These are phyloP conservation scores for Centella asiatica DNA, from an alignment of 129 eudicot species.

Conservation along the genomic window DNA sequence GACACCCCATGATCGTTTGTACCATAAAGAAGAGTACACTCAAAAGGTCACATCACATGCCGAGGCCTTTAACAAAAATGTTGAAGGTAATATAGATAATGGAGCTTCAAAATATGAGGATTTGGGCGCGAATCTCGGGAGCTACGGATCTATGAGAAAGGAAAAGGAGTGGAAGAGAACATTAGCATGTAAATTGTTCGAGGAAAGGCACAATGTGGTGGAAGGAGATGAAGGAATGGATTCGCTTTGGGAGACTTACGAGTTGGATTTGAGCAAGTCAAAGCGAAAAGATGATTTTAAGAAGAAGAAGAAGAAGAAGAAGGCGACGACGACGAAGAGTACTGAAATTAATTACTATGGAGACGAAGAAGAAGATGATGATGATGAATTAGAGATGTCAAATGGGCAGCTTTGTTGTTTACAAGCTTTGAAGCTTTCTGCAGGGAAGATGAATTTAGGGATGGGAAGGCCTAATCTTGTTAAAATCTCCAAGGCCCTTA, in stretches of 20 bases:
- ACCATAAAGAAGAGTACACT: neutral
- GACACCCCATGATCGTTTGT: no score
- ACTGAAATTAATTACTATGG: slow-evolving; percentile 4
- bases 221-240: slow-evolving; percentile 86
- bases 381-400: slow-evolving; percentile 30
- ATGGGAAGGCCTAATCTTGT: slow-evolving; percentile 80
- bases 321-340: slow-evolving; percentile 1
- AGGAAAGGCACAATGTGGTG: slow-evolving; percentile 45
- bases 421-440: slow-evolving; percentile 76
- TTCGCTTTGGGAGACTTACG: slow-evolving; percentile 78
- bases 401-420: slow-evolving; percentile 68
- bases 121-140: slow-evolving; percentile 32
- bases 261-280: slow-evolving; percentile 27
- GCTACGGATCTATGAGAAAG: slow-evolving; percentile 85
- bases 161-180: slow-evolving; percentile 66
- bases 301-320: slow-evolving; percentile 23
- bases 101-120: neutral
- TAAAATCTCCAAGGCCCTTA: slow-evolving; percentile 67
- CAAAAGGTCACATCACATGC: neutral
- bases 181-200: slow-evolving; percentile 47
- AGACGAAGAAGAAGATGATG: slow-evolving; percentile 38
- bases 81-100: neutral
- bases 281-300: slow-evolving; percentile 15
- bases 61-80: neutral
- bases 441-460: slow-evolving; percentile 91